Base-by-base conservation (phyloP, 805 yeast genomes). In the Teunomyces tritomae region DNA sequence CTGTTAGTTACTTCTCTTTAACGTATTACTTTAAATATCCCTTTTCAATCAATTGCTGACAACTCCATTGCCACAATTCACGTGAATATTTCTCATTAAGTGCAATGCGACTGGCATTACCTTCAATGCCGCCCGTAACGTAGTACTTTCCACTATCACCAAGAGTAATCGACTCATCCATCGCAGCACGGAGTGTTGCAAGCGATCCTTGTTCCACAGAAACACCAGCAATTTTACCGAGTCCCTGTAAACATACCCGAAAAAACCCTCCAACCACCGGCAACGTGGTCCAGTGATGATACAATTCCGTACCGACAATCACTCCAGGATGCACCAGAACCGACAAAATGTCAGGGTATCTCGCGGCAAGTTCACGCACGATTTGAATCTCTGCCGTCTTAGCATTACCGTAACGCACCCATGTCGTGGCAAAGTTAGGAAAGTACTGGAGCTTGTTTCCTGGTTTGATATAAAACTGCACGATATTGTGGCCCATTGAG, bases 291-390 rank as follows among this genome's bases (percentile, higher is more conserved):
- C 67, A 63, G 48, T 61, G 50, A 44, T 58, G 57, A 52, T 64
- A 70, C 24, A 71, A 58, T 28, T 54, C 66, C 2, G 76, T 69
- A 5, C 59, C 64, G 13, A 67, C 48, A 42, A 71, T 57, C 3
- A 69, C 54, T 0, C 77, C 77, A 1, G 77, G 76, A 44, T 72
- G 77, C 1, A 68, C 65, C 0, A 76, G 51, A n/a, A 67, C 48
- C 5, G 60, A 55, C 27, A 68, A 51, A 8, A 71, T 63, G n/a
- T 63, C 54, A 4, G 73, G 73, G 47, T 63, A 50, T 24, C 54
- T 50, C 27, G 51, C 44, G 11, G 66, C 67, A 11, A 70, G 54
- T 40, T 57, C 54, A 41, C 55, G 62, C 46, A 62, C 57, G 41
- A 62, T 55, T 44, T 69, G 73, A 30, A 71, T 67, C 13, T 52